Base-by-base conservation (phyloP, 768 basidiomycete species). In the Tylopilus plumbeoviolaceoides region DNA sequence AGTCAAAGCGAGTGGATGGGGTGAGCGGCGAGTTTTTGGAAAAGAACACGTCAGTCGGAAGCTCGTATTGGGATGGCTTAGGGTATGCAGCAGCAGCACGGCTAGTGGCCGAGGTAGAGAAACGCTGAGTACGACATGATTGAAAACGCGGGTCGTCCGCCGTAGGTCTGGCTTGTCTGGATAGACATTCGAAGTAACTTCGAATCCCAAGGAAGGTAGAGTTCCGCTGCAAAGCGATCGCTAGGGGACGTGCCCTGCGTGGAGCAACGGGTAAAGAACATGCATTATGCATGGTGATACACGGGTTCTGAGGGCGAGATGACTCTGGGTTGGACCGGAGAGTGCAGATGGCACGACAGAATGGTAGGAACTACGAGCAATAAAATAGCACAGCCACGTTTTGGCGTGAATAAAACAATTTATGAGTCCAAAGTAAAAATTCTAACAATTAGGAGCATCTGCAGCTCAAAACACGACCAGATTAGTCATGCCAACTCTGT, bases 1-100 rank as follows among this genome's bases (percentile, higher is more conserved):
- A 88, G 59, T 87, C 80, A 63, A 82, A 85, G 7, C 85, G 61
- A 27, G 60, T 25, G 11, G 63, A 55, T 11, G 69, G 63, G 1
- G 47, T 25, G 17, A 67, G 62, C 23, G 67, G 65, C 1, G 65
- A 67, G 44, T 57, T 50, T 50, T 67, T 69, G 23, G 69, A 63
- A 14, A 70, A 70, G 49, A 61, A 69, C 1, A 47, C 46, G 39
- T 69, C 68, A 6, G 59, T 56, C n/a, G 67, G 60, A 10, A 67
- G 58, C 18, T 63, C 54, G 17, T 58, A 54, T 7, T 53, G 55
- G 25, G 61, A 57, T 14, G 57, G 55, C 21, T 60, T 61, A 47
- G 21, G 20, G 27, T 10, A 54, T 21, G 57, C 42, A 41, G 58
- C 55, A 8, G 55, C 47, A 44, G 54, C 40, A 15, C 27, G 47